phyloP scores from a whole-genome alignment of 306 rosid species.

The Inga laurina region DNA sequence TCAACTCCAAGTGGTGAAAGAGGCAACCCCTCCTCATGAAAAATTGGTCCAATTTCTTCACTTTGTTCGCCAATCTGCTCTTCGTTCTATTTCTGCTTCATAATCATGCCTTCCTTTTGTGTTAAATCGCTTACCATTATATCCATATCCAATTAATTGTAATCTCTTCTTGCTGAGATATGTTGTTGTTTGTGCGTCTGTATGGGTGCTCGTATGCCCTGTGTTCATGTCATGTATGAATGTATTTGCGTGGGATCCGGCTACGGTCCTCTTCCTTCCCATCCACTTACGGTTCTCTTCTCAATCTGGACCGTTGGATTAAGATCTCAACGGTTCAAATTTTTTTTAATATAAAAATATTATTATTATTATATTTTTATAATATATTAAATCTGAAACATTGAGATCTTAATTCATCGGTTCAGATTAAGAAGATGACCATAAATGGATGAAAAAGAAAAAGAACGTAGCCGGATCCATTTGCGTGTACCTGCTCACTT shows the following conservation, averaged over 20 bases:
- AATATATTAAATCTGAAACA: no score
- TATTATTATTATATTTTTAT: no score
- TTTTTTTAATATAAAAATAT: no score
- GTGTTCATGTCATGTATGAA: not conserved
- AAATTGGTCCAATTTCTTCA: conserved; percentile 28
- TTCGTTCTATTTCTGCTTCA: not conserved
- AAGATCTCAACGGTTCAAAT: no score
- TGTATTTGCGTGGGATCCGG: not conserved
- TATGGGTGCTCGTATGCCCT: not conserved
- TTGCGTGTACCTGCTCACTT: not conserved
- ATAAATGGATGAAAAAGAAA: no score
- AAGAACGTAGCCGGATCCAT: no score
- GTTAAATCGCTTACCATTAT: not conserved
- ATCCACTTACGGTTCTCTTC: no score
- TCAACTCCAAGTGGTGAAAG: conserved; percentile 32
- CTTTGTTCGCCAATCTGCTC: conserved; percentile 14
- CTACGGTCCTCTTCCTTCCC: no score
- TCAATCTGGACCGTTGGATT: no score
- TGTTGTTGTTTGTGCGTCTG: not conserved
- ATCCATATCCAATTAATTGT: not conserved
- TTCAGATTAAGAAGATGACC: no score
- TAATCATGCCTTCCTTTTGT: not conserved
- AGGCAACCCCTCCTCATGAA: conserved; percentile 22
- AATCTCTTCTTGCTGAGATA: not conserved
- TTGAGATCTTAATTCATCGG: no score